Evolutionary conservation across 2,329 filamentous ascomycete species (phyloP).

Genomic region (Coleophoma cylindrospora): DNA sequence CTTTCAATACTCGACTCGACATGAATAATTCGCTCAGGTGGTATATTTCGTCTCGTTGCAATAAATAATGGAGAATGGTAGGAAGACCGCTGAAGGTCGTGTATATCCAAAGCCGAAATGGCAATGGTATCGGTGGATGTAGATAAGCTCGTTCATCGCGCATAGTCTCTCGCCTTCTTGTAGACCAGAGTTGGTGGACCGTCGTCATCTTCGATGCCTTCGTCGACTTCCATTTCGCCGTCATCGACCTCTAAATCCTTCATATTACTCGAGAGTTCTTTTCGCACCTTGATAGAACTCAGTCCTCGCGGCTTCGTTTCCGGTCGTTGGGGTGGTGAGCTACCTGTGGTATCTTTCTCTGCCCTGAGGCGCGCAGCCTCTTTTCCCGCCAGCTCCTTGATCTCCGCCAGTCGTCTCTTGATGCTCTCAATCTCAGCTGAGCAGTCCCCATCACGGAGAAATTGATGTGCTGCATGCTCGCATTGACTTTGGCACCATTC

Average conservation of each 20-base stretch:
- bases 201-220: conserved; percentile 14
- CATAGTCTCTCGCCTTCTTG: conserved; percentile 18
- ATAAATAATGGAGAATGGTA: too few relatives aligned
- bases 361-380: conserved; percentile 17
- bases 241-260: conserved; percentile 19
- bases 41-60: too few relatives aligned
- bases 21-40: too few relatives aligned
- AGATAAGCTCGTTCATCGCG: neutral
- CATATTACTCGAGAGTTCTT: neutral
- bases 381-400: conserved; percentile 41
- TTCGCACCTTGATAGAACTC: conserved; percentile 2
- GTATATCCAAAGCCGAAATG: too few relatives aligned
- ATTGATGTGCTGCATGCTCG: conserved; percentile 83
- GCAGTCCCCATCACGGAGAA: conserved; percentile 83
- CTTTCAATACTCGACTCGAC: too few relatives aligned
- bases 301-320: neutral
- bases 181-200: conserved; percentile 18
- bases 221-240: conserved; percentile 17
- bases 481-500: conserved; percentile 78
- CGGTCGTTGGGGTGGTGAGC: conserved; percentile 3
- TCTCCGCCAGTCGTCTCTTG: conserved; percentile 57
- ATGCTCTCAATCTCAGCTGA: conserved; percentile 69
- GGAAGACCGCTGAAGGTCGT: too few relatives aligned
- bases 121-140: too few relatives aligned
- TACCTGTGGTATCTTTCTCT: conserved; percentile 11